Evolutionary conservation across 345 rosid genomes (phyloP).

Genomic region (Fremontodendron californicum): DNA sequence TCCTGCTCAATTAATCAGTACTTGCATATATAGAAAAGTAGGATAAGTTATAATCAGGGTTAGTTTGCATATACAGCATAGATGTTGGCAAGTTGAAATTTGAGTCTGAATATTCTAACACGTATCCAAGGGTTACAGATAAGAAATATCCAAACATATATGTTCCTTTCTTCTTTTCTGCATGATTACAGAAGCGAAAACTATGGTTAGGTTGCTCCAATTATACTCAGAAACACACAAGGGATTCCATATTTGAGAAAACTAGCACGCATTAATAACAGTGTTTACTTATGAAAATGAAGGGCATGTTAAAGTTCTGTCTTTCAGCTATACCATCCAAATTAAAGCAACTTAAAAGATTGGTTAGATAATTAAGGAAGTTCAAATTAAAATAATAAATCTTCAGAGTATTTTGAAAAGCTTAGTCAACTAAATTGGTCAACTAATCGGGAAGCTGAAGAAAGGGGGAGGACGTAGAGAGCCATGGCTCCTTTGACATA

Average conservation of each 20-base stretch:
- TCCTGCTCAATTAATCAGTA: too few species aligned
- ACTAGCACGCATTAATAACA: background rate
- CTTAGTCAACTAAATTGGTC: background rate
- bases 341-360: background rate
- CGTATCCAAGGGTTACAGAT: background rate
- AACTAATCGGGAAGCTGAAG: background rate
- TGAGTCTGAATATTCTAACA: background rate
- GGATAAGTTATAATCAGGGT: too few species aligned
- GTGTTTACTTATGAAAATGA: background rate
- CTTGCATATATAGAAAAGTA: too few species aligned
- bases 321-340: background rate
- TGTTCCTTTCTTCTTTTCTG: background rate
- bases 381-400: background rate
- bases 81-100: too few species aligned
- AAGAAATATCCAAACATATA: background rate
- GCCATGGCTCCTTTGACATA: background rate
- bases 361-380: background rate
- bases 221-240: background rate
- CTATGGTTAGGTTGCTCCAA: background rate
- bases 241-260: background rate
- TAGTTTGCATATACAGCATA: too few species aligned
- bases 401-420: background rate
- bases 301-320: background rate
- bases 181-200: background rate
- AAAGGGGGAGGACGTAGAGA: background rate